Evolutionary conservation across 139 green algal genomes (phyloP).

Genomic region (Medakamo hakoo): DNA sequence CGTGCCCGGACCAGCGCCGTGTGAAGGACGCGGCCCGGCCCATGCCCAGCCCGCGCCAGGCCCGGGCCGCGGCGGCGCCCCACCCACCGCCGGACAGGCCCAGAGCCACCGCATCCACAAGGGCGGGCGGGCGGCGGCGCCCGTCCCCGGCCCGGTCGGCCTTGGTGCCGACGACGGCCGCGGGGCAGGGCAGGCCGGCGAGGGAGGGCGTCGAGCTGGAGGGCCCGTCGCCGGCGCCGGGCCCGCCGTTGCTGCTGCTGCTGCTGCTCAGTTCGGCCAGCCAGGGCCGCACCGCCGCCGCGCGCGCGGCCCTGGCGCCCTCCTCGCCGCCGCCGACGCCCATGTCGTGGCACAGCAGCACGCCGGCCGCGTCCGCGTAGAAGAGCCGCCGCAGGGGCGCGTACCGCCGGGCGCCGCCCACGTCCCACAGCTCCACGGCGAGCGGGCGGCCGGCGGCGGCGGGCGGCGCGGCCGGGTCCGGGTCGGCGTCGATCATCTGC

Average conservation of each 20-base stretch:
- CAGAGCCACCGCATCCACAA: not conserved
- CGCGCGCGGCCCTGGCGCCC: no score
- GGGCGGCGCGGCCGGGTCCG: not conserved
- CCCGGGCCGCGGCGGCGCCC: no score
- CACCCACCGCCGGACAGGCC: no score
- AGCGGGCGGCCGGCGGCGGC: not conserved
- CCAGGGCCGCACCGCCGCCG: not conserved
- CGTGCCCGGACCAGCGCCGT: no score
- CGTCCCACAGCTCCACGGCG: constrained; percentile 20
- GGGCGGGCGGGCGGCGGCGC: no score
- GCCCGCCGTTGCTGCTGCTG: no score
- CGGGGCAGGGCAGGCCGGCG: not conserved
- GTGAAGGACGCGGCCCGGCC: no score
- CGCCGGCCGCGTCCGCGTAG: constrained; percentile 15
- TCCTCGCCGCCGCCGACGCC: not conserved
- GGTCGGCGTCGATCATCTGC: not conserved
- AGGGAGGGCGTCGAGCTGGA: no score
- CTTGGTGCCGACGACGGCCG: not conserved
- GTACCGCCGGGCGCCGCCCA: constrained; percentile 10
- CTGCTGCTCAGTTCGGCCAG: no score
- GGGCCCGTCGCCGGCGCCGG: no score
- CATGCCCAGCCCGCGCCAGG: no score
- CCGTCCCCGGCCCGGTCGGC: not conserved
- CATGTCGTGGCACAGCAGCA: constrained; percentile 17
- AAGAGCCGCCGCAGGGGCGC: constrained; percentile 9